Evolutionary conservation across 1,284 basidiomycete genomes (phyloP), one percentile per base, ranked within the genome.

Genomic region (Takashimella tepidaria): DNA sequence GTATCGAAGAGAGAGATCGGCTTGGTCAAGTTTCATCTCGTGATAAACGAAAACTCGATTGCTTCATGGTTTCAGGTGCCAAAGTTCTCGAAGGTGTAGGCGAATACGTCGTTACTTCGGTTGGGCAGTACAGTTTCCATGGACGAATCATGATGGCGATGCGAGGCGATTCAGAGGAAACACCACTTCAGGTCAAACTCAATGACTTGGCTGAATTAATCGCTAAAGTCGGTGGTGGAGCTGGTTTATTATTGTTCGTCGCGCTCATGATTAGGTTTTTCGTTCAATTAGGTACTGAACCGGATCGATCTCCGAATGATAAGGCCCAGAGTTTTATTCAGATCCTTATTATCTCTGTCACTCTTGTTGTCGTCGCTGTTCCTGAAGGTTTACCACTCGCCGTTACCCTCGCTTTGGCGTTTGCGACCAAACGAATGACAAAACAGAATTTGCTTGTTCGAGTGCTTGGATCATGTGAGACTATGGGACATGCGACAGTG

Each of bases 361-460:
- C 95, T 16, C 78, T 98, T 53, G 83, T 98, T 45, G 96, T 98
- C 62, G 92, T 97, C 60, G 95, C 95, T 45, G 92, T 98, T 40
- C 96, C 95, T 37, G 93, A 98, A 84, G 89, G 93, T 74, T 80
- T 98, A 10, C 95, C 95, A 12, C 82, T 98, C 48, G 96, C 96
- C 46, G 92, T 98, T 53, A 98, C 93, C 0, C 83, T 99, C 43
- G 95, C 96, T 0, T 80, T 98, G 22, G 91, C 95, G 0, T 98
- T 98, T 69, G 95, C 95, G 0, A 98, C 95, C 45, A 93, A 90
- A 70, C 85, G 93, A 24, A 98, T 98, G 95, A 91, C 92, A 19
- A 83, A 86, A 69, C 88, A 92, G 74, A 95, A 95, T 57, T 79
- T 98, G 0, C 84, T 98, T 46, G 95, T 98, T 19, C 91, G 95